These are phyloP conservation scores for Bocquillonia castaneifolia DNA, from an alignment of 441 rosid genomes.

Conservation along the genomic window DNA sequence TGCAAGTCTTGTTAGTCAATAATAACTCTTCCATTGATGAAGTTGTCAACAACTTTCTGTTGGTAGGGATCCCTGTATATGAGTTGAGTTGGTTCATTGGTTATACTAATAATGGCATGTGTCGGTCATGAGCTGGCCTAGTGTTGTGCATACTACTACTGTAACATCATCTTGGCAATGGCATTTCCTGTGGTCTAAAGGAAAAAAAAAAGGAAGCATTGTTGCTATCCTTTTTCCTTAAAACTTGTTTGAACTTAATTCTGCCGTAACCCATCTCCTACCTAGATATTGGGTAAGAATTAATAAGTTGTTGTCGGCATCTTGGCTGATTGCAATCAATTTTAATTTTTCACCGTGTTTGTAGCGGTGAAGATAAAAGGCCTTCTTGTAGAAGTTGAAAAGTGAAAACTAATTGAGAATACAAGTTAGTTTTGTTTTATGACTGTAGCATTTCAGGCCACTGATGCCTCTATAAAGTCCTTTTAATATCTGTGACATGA, in stretches of 20 bases:
- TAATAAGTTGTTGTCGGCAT: background rate
- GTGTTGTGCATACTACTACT: background rate
- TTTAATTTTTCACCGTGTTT: background rate
- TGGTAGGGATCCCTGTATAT: background rate
- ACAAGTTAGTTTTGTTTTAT: slow-evolving; percentile 2
- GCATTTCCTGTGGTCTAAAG: background rate
- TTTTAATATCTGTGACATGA: background rate
- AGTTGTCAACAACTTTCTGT: background rate
- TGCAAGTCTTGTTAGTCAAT: background rate
- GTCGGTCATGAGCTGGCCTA: background rate
- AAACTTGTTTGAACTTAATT: too few relatives aligned
- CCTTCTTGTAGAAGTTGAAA: background rate
- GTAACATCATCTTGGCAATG: background rate
- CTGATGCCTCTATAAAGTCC: background rate
- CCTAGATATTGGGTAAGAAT: background rate
- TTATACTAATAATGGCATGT: slow-evolving; percentile 7
- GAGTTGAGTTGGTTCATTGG: background rate
- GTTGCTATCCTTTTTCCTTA: background rate
- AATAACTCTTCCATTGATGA: background rate
- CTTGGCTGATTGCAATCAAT: background rate
- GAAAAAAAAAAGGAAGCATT: background rate
- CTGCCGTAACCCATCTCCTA: background rate
- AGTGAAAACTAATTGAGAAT: background rate
- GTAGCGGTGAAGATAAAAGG: background rate
- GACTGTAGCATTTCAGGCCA: background rate